Evolutionary conservation across 805 yeast species (phyloP), one percentile per base, ranked within the genome.

Genomic region (Ogataea philodendri): DNA sequence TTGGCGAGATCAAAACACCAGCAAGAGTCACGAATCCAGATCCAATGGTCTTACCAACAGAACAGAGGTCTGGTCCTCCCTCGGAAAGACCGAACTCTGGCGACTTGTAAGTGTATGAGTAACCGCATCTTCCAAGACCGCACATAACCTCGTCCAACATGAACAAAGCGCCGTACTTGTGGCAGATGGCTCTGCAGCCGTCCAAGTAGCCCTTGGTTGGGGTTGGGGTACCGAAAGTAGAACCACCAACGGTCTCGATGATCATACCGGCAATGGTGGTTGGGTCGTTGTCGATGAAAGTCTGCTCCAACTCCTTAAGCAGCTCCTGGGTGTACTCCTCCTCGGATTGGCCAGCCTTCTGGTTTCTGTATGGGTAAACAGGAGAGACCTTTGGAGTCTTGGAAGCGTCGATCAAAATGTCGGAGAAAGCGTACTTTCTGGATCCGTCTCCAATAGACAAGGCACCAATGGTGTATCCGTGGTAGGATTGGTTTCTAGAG

Each of bases 81-180:
- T 52, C 57, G 18, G 60, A 55, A 35, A 66, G 49, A 42, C 55
- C 67, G 46, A 67, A 69, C 42, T 70, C 74, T 69, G 73, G 71
- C 26, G 72, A 66, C 55, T 65, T 65, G 43, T 65, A 61, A 18
- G 65, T 62, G 48, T 22, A 45, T 26, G 49, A 44, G 37, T 48
- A 44, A 22, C 78, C 78, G 41, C 66, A 58, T 49, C 80, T 65
- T 15, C 78, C 79, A 23, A 72, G 65, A 21, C 80, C 80, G 50
- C 76, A 72, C 77, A 74, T 72, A 27, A 73, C 74, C 55, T 75
- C 80, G 46, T 74, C 80, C 31, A 72, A 55, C 58, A 70, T 62
- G 46, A 74, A 58, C 25, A 73, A 52, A 24, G 70, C 63, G 27
- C 71, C 78, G 53, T 72, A 73, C 50, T 73, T 73, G 54, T 69